Percentiles rank a stretch among this genome's conserved stretches.
Conservation (phyloP, 2,329 filamentous ascomycete species). For the Lasiodiplodia sp. region DNA sequence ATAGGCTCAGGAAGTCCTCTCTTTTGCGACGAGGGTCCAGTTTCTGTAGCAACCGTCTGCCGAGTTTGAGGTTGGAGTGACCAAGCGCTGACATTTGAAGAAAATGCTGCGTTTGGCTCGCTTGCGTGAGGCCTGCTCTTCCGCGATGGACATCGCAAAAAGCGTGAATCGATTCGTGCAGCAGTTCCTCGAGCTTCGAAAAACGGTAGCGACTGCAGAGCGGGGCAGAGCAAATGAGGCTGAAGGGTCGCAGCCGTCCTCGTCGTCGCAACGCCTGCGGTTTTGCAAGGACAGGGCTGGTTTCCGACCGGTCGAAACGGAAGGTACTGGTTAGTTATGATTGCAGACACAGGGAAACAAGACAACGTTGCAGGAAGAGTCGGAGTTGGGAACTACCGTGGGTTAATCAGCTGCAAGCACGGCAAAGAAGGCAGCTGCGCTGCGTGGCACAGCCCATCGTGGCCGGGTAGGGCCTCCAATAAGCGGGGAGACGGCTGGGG, state of each 20-base stretch:
- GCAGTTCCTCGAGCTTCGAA: neutral
- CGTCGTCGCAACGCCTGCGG: slow-evolving; percentile 8
- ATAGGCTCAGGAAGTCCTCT: neutral
- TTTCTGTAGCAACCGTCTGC: neutral
- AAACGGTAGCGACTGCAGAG: neutral
- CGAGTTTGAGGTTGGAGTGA: neutral
- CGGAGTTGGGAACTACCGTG: neutral
- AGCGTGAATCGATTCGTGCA: slow-evolving; percentile 7
- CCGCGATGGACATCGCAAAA: neutral
- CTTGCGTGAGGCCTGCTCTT: neutral
- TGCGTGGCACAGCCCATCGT: neutral
- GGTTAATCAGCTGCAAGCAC: slow-evolving; percentile 1
- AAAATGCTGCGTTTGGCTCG: neutral
- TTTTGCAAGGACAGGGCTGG: neutral
- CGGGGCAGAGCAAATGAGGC: neutral
- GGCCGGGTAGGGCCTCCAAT: neutral
- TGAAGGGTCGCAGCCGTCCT: neutral
- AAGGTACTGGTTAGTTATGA: neutral
- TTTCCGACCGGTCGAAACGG: neutral
- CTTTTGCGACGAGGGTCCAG: slow-evolving; percentile 12
- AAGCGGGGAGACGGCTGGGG: neutral
- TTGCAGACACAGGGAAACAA: neutral
- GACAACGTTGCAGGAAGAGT: neutral
- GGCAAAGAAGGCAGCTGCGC: slow-evolving; percentile 11
- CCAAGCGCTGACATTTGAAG: slow-evolving; percentile 5